Evolutionary conservation across 2,329 filamentous ascomycete genomes (phyloP), one percentile per base, ranked within the genome.

Genomic region (Colletotrichum godetiae): DNA sequence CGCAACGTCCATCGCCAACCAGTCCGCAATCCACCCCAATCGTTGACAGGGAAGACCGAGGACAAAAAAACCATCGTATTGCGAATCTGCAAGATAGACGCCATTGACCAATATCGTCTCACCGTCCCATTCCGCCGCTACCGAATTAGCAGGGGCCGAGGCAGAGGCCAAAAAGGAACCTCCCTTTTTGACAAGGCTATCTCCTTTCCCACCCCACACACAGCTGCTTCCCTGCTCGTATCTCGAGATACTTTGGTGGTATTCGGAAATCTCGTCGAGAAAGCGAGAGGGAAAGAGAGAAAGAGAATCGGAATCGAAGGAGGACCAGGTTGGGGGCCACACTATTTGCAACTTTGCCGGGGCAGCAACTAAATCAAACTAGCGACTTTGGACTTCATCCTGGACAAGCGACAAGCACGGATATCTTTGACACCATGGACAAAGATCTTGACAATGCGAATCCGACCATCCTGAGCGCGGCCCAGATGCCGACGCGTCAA

Each of bases 391-490:
- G 37, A 5, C 49, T 37, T 49, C 46, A 24, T 61, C n/a, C 13
- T n/a, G 33, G 42, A 49, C 55, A 68, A 37, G n/a, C n/a, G 31
- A 60, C 31, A 35, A 75, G 19, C 53, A 55, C 66, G 12, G 13
- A 46, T n/a, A 27, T 29, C 42, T 52, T 52, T 33, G 52, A 56
- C 55, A 75, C 69, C 69, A 86, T 86, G 83, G 79, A 82, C 68
- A 81, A 82, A 74, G 83, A 84, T 53, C 81, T 88, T 59, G 90
- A 92, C 77, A 98, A 98, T 84, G 95, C 94, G 76, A 98, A 99
- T 85, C 97, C 97, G 67, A 97, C 94, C 76, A 95, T 99, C 80
- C 87, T 98, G 79, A 97, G 92, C 84, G 90, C 92, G 65, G 94
- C 94, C 56, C 94, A 98, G 84, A 91, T 99, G 63, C 95, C 97